Base-by-base conservation (phyloP, 305 asterid genomes). In the Rubia balearica region DNA sequence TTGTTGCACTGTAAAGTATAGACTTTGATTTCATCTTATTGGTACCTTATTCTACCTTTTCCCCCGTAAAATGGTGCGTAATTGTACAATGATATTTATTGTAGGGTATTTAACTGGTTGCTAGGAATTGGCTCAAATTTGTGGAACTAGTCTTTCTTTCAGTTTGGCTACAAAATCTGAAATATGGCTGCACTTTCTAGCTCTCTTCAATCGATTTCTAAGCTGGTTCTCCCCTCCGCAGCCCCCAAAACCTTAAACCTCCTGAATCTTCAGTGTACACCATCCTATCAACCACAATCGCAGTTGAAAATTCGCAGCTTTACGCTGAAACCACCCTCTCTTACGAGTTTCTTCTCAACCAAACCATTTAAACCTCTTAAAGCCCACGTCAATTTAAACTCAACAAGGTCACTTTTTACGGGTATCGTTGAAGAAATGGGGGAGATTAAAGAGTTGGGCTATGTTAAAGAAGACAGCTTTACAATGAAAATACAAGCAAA, bases 371-470 rank as follows among this genome's bases (percentile, higher is more conserved):
- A 79, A 73, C 77, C 80, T 80, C 68, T 33, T 7, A 72, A 42
- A 5, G 70, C 74, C 78, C 76, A 68, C 71, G 55, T 21, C 61
- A 62, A 7, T 64, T 40, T 74, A 56, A 69, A 36, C 75, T 51
- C 85, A 53, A 74, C 84, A 49, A 82, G 76, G 68, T 86, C 94
- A 76, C 89, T 92, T 13, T 92, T 92, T 88, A 90, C 98, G 0
- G 97, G 96, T 42, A 88, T 92, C 63, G 96, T 92, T 21, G 98
- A 92, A 79, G 98, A 92, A 80, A 76, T 87, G 79, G 98, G 97
- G 16, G 71, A 75, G 60, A 62, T 83, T 56, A 85, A 86, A 53
- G 86, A 83, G 9, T 75, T 93, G 43, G 97, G 96, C 10, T 86
- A 79, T 70, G 90, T 80, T 14, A 71, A 81, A 48, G 80, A 80